Conservation (phyloP, 2,329 filamentous ascomycete species). For the Ophiobolus disseminans region DNA sequence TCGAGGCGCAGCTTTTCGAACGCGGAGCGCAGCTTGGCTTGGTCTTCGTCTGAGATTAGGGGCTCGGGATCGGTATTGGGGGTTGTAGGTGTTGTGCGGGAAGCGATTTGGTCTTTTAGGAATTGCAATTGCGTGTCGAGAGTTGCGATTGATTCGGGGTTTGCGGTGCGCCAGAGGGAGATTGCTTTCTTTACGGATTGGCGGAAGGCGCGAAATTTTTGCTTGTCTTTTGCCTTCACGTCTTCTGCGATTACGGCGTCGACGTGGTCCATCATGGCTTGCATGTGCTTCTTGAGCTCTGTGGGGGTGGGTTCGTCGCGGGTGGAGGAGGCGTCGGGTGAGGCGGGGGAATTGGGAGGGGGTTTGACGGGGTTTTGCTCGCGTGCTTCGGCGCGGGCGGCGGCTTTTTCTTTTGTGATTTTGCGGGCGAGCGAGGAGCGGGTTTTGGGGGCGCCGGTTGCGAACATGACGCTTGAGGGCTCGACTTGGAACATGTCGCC, state of each 20-base stretch:
- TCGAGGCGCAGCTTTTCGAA: slow-evolving; percentile 72
- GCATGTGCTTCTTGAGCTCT: slow-evolving; percentile 45
- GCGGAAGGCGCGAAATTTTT: slow-evolving; percentile 75
- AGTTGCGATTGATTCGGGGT: slow-evolving; percentile 55
- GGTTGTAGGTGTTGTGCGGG: slow-evolving; percentile 6
- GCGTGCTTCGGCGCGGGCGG: slow-evolving; percentile 37
- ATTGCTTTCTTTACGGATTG: slow-evolving; percentile 70
- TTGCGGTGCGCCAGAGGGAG: slow-evolving; percentile 56
- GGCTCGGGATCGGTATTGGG: slow-evolving; percentile 16
- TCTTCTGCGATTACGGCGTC: slow-evolving; percentile 65
- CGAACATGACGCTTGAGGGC: slow-evolving; percentile 83
- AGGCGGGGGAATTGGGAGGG: slow-evolving; percentile 10
- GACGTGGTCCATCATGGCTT: slow-evolving; percentile 56
- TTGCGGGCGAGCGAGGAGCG: slow-evolving; percentile 39
- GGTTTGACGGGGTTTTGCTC: slow-evolving; percentile 26
- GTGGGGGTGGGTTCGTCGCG: slow-evolving; percentile 37
- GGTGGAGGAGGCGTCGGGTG: slow-evolving; percentile 9
- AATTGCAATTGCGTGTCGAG: slow-evolving; percentile 57
- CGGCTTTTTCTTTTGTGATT: slow-evolving; percentile 37
- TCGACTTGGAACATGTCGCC: slow-evolving; percentile 99
- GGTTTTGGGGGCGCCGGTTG: slow-evolving; percentile 76
- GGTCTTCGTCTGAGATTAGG: slow-evolving; percentile 60
- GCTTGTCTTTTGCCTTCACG: slow-evolving; percentile 75
- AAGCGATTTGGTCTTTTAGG: slow-evolving; percentile 37
- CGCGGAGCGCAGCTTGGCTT: slow-evolving; percentile 61